A percentile compares a stretch with the other conserved stretches of the same genome.
Evolutionary conservation across 176 grass and related monocot genomes (phyloP).

Genomic region (Avena eriantha): DNA sequence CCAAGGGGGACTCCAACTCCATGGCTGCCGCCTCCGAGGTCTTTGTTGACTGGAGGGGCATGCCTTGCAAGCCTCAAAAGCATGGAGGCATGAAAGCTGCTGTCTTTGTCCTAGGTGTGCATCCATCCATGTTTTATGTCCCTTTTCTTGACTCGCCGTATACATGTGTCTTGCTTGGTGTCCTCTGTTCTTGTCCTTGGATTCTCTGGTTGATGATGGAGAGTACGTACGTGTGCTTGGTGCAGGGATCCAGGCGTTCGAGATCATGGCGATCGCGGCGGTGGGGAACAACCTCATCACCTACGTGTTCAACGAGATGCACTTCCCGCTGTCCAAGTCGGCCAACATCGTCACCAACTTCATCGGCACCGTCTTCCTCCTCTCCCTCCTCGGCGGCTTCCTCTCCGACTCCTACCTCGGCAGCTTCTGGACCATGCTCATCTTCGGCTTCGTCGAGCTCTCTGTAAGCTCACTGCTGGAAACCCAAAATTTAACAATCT

Average conservation of each 20-base stretch:
- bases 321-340: conserved; percentile 67
- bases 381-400: conserved; percentile 84
- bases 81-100: conserved; percentile 98
- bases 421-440: conserved; percentile 94
- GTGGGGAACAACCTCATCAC: conserved; percentile 93
- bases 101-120: conserved; percentile 71
- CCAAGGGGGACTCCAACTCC: conserved; percentile 47
- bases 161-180: neutral
- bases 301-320: conserved; percentile 90
- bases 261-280: conserved; percentile 89
- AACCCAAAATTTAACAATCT: neutral
- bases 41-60: conserved; percentile 87
- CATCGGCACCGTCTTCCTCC: conserved; percentile 81
- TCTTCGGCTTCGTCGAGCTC: conserved; percentile 86
- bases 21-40: conserved; percentile 57
- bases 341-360: conserved; percentile 90
- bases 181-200: conserved; percentile 29
- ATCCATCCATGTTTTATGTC: neutral
- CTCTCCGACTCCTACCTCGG: conserved; percentile 89
- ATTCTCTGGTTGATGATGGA: neutral
- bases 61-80: conserved; percentile 57
- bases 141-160: neutral
- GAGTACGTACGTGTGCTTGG: neutral
- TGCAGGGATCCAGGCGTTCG: conserved; percentile 78
- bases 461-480: conserved; percentile 47